Evolutionary conservation across 2,329 filamentous ascomycete genomes (phyloP).

Genomic region (Penicillium digitatum): DNA sequence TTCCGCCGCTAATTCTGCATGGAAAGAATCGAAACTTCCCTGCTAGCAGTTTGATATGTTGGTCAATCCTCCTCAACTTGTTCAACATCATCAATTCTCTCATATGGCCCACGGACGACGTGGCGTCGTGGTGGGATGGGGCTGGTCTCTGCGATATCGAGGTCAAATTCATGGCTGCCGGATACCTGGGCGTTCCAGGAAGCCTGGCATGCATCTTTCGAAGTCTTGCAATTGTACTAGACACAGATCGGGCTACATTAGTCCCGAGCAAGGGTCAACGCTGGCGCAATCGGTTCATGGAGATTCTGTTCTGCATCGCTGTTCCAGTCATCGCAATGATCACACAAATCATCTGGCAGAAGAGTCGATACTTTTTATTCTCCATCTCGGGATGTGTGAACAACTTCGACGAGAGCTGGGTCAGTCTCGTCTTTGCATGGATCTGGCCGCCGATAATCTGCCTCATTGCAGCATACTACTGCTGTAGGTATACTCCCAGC

Average conservation of each 20-base stretch:
- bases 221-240: conserved; percentile 57
- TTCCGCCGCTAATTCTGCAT: conserved; percentile 59
- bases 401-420: conserved; percentile 55
- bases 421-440: conserved; percentile 51
- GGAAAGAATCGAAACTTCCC: conserved; percentile 58
- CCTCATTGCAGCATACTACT: conserved; percentile 53
- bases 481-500: conserved; percentile 45
- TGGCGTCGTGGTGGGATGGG: conserved; percentile 55
- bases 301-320: conserved; percentile 54
- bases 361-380: conserved; percentile 55
- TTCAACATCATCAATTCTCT: conserved; percentile 59
- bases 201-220: conserved; percentile 57
- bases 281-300: conserved; percentile 47
- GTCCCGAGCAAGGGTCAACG: conserved; percentile 49
- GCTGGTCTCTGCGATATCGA: conserved; percentile 62
- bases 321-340: conserved; percentile 55
- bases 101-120: conserved; percentile 60
- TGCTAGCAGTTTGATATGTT: conserved; percentile 54
- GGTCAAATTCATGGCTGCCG: conserved; percentile 54
- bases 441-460: conserved; percentile 57
- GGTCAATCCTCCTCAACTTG: conserved; percentile 55
- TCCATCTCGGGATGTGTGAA: conserved; percentile 58
- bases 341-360: conserved; percentile 58
- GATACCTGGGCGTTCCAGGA: conserved; percentile 51
- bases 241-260: conserved; percentile 54